Conservation (phyloP, 805 yeast genomes). For the Tetrapisispora phaffii region DNA sequence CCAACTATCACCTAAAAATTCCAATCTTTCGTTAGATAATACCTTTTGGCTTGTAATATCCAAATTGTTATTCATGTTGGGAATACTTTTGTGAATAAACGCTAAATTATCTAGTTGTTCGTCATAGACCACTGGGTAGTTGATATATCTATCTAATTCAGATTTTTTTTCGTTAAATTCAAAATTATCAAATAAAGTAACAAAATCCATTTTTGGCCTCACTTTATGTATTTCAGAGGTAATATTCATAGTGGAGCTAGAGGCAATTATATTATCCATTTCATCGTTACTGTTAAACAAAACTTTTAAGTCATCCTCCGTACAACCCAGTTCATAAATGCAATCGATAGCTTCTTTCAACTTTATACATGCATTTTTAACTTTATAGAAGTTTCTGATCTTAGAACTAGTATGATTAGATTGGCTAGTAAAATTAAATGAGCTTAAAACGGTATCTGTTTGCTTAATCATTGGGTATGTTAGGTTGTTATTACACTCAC, state of each 20-base stretch:
- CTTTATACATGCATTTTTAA: conserved; percentile 12
- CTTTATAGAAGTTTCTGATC: conserved; percentile 11
- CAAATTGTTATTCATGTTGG: conserved; percentile 11
- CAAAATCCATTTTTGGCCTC: background rate
- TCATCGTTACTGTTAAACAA: conserved; percentile 3
- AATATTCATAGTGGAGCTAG: conserved; percentile 11
- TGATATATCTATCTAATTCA: conserved; percentile 8
- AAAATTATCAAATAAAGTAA: conserved; percentile 4
- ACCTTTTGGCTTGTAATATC: conserved; percentile 10
- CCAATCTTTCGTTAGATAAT: conserved; percentile 59
- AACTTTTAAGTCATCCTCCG: conserved; percentile 4
- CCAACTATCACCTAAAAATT: conserved; percentile 78
- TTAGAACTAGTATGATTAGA: background rate
- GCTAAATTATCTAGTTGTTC: conserved; percentile 15
- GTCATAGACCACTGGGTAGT: conserved; percentile 15
- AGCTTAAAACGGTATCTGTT: background rate
- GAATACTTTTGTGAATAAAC: conserved; percentile 15
- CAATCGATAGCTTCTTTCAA: conserved; percentile 9
- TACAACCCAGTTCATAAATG: conserved; percentile 8
- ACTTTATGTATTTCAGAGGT: conserved; percentile 1
- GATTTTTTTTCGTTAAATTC: conserved; percentile 5
- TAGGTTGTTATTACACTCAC: background rate
- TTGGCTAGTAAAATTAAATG: too few species aligned
- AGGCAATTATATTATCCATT: conserved; percentile 8
- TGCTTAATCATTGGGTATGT: background rate